phyloP scores from a whole-genome alignment of 108 stramenopile species.

The Pseudonitzschia multistriata region DNA sequence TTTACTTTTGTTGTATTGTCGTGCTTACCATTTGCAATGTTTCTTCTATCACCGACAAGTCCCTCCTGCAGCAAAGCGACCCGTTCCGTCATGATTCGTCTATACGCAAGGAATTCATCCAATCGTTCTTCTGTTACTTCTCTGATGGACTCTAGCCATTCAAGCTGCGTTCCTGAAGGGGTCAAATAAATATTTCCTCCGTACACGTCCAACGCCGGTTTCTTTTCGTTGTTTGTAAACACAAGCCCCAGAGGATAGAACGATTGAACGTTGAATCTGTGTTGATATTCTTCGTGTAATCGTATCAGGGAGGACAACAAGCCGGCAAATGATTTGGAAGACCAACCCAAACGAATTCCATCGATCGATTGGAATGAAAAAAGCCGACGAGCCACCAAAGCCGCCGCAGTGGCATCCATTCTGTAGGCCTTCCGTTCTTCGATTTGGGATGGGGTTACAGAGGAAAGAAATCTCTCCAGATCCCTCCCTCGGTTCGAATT shows the following conservation, averaged over 20 bases:
- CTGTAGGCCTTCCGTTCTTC: slow-evolving; percentile 51
- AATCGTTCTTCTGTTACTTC: slow-evolving; percentile 49
- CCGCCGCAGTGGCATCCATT: slow-evolving; percentile 70
- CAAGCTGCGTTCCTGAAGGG: slow-evolving; percentile 63
- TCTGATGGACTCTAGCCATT: slow-evolving; percentile 58
- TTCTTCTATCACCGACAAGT: slow-evolving; percentile 18
- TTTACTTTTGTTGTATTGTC: slow-evolving; percentile 26
- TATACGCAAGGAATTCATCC: slow-evolving; percentile 38
- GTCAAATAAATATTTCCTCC: slow-evolving; percentile 62
- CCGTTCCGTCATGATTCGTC: slow-evolving; percentile 26
- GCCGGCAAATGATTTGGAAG: slow-evolving; percentile 55
- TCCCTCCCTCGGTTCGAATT: slow-evolving; percentile 50
- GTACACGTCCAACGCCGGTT: slow-evolving; percentile 50
- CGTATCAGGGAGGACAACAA: slow-evolving; percentile 47
- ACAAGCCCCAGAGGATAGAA: slow-evolving; percentile 82
- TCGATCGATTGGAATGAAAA: slow-evolving; percentile 78
- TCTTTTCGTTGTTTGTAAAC: slow-evolving; percentile 50
- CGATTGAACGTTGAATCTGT: slow-evolving; percentile 50
- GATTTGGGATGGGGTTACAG: slow-evolving; percentile 39
- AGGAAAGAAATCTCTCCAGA: slow-evolving; percentile 48
- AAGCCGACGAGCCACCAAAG: slow-evolving; percentile 56
- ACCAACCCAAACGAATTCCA: slow-evolving; percentile 72
- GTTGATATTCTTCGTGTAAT: slow-evolving; percentile 61
- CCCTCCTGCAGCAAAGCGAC: slow-evolving; percentile 39
- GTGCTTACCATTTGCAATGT: background rate